Conservation (phyloP, 225 moss, liverwort and hornwort genomes). For the Sphagnum contortum region DNA sequence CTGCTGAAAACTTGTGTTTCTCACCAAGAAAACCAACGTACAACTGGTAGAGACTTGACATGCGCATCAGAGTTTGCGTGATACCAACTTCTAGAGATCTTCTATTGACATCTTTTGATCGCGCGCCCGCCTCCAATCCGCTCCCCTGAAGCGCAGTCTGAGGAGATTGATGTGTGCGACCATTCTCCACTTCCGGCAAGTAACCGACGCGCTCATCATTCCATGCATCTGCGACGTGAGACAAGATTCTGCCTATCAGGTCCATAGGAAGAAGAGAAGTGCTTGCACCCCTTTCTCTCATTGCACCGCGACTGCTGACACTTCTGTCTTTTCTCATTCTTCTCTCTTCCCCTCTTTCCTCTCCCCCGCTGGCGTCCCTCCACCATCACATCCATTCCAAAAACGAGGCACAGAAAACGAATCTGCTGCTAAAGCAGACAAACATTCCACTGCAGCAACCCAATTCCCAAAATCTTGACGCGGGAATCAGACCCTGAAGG, state of each 20-base stretch:
- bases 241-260: conserved; percentile 71
- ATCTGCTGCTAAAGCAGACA: too few relatives aligned
- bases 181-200: conserved; percentile 76
- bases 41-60: conserved; percentile 51
- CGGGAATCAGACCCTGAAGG: too few relatives aligned
- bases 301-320: too few relatives aligned
- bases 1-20: conserved; percentile 47
- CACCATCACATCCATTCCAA: too few relatives aligned
- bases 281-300: conserved; percentile 31
- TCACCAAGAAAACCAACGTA: conserved; percentile 30
- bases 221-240: conserved; percentile 65
- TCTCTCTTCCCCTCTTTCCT: too few relatives aligned
- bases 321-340: too few relatives aligned
- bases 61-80: conserved; percentile 67
- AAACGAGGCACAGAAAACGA: too few relatives aligned
- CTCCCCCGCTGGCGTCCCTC: too few relatives aligned
- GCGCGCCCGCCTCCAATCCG: conserved; percentile 34
- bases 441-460: too few relatives aligned
- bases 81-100: conserved; percentile 52
- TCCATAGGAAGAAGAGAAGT: conserved; percentile 39
- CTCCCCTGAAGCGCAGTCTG: conserved; percentile 41
- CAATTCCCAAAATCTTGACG: too few relatives aligned
- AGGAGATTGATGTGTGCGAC: conserved; percentile 63
- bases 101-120: conserved; percentile 36
- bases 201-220: conserved; percentile 63